Base-by-base conservation (phyloP, 257 asterid genomes). In the Galeopsis tetrahit region DNA sequence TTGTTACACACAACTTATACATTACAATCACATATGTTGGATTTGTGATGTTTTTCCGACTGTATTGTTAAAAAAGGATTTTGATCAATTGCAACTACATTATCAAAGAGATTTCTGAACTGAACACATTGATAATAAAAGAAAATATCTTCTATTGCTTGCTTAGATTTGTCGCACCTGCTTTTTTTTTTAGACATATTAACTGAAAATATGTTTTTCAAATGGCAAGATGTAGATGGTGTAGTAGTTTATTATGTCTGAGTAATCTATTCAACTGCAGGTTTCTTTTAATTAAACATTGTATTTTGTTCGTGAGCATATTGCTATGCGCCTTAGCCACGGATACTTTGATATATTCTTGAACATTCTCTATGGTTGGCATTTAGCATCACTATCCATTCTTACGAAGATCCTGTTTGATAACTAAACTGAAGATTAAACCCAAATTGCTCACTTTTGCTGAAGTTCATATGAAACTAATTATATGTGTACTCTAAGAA, bases 301-400 rank as follows among this genome's bases (percentile, higher is more conserved):
- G 44, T 8, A 6, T 5, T 40, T 70, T n/a, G 42, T 40, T n/a
- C 44, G 31, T 56, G 56, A n/a, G 44, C 43, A 6, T n/a, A 49
- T 49, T 49, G 51, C 14, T 10, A 44, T 44, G 51, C 11, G 51
- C 51, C 14, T 10, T 44, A 44, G 11, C 51, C 8, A 2, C 11
- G 51, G 51, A 44, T 10, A 44, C 11, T 44, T 44, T 44, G 60
- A 49, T 21, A 28, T 64, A 56, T 57, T 64, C 69, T 64, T 64
- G 69, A 64, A 64, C 69, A 43, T 13, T 13, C 21, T 35, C 53
- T 28, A 39, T 5, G 14, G 14, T 44, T 44, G 51, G 51, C 14
- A 44, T 42, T 13, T 28, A 62, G 6, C 56, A 32, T 33, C 68
- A 42, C 39, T 32, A 38, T 33, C 63, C 56, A 64, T 63, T 60